These are phyloP conservation scores for Cystobasidium pallidum DNA, from an alignment of 1,284 basidiomycete genomes.

Conservation along the genomic window DNA sequence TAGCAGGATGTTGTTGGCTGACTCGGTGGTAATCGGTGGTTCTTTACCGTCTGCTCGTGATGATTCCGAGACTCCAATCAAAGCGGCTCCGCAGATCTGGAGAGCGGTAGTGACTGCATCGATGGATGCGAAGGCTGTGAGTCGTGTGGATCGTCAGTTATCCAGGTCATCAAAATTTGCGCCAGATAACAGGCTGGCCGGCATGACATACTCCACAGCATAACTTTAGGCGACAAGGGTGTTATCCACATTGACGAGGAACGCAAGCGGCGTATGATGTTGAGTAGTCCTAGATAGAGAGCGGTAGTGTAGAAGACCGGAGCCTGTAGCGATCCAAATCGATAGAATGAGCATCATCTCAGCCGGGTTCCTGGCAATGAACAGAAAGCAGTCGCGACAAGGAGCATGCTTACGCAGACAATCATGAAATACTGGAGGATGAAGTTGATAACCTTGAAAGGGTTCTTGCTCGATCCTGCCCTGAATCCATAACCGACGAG, in stretches of 20 bases:
- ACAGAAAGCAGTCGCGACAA: too few relatives aligned
- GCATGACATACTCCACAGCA: conserved; percentile 51
- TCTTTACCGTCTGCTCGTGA: conserved; percentile 48
- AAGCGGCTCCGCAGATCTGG: conserved; percentile 58
- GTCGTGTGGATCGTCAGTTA: too few relatives aligned
- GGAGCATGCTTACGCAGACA: conserved; percentile 55
- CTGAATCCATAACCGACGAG: conserved; percentile 49
- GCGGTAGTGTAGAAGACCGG: conserved; percentile 58
- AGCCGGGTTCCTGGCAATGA: too few relatives aligned
- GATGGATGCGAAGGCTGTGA: conserved; percentile 55
- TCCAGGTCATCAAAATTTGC: too few relatives aligned
- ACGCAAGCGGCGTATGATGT: conserved; percentile 48
- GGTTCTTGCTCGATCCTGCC: conserved; percentile 44
- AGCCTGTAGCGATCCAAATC: conserved; percentile 48
- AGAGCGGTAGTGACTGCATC: conserved; percentile 57
- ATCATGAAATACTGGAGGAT: conserved; percentile 58
- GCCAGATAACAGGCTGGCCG: too few relatives aligned
- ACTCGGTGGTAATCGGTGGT: conserved; percentile 53
- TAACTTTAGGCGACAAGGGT: conserved; percentile 52
- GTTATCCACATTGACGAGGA: conserved; percentile 48
- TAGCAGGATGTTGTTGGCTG: conserved; percentile 58
- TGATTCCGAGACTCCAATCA: conserved; percentile 59
- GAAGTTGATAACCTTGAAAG: conserved; percentile 50
- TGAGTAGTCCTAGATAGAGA: conserved; percentile 56
- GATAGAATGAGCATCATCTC: neutral